Base-by-base conservation (phyloP, 1,284 basidiomycete species). In the Heterobasidion irregulare region DNA sequence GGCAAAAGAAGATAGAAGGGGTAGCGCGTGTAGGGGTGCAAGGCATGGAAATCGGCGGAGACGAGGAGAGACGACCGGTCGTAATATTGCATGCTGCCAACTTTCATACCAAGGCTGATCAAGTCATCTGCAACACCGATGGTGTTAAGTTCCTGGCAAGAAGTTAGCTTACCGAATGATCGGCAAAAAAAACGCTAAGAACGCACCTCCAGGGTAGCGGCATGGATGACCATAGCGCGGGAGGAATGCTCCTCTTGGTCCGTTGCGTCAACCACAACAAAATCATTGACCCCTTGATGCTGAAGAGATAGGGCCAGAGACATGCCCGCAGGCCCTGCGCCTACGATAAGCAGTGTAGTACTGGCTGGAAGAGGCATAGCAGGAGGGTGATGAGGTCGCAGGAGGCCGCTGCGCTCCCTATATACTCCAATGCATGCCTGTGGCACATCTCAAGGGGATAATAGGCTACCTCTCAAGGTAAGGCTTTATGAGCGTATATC, bases 291-390 rank as follows among this genome's bases (percentile, higher is more conserved):
- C 4, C 75, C 75, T 35, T 75, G 65, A n/a, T 74, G 67, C 19
- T 71, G 60, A 2, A 80, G 72, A 18, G 77, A 70, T 12, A 78
- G 63, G 33, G 76, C 76, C 54, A 68, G 65, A 18, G 72, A 65
- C 43, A 79, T 67, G 9, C 77, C 76, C 2, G 70, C 66, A 13
- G 77, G 78, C 12, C 78, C 77, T 26, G 72, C 75, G 35, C 78
- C 77, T n/a, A 79, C 71, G 33, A 79, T 67, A 56, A 78, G 71
- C 50, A 78, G 64, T 55, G 70, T 64, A 36, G 66, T 64, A 32
- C 58, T 57, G 5, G 57, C 45, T 1, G 71, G 71, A n/a, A 71
- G 57, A 35, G 66, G 59, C 69, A 69, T 68, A 16, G 41, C 41
- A 16, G 41, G 26, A 26, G 26, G 26, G 26, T 26, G 26, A 26